Percentiles rank a stretch among this genome's conserved stretches.
phyloP scores from a whole-genome alignment of 176 grass and related monocot genomes.

The Puya raimondii region DNA sequence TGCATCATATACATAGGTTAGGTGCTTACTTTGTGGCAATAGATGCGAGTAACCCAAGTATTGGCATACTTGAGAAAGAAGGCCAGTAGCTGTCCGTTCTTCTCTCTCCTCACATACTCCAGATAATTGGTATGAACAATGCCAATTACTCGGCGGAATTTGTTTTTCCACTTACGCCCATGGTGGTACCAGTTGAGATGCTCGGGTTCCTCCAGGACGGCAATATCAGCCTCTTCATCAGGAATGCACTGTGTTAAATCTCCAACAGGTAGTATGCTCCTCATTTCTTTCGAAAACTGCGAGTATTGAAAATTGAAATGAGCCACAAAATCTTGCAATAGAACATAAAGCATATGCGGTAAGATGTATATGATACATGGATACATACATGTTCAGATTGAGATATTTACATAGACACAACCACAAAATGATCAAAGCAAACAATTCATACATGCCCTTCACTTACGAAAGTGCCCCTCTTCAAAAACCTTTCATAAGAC shows the following conservation, averaged over 20 bases:
- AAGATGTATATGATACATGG: too few species aligned
- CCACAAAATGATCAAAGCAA: too few species aligned
- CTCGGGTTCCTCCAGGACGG: slow-evolving; percentile 90
- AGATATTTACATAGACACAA: too few species aligned
- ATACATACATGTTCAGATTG: too few species aligned
- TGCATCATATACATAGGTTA: neutral
- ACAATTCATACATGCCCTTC: too few species aligned
- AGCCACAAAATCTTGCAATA: neutral
- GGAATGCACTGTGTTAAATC: slow-evolving; percentile 82
- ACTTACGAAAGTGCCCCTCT: too few species aligned
- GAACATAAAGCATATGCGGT: neutral
- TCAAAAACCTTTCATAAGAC: too few species aligned
- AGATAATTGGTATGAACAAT: slow-evolving; percentile 94
- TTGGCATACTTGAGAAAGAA: slow-evolving; percentile 67
- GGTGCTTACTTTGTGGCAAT: slow-evolving; percentile 85
- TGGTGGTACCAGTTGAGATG: slow-evolving; percentile 97
- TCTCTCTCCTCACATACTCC: slow-evolving; percentile 96
- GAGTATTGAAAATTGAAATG: neutral
- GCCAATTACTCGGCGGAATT: slow-evolving; percentile 82
- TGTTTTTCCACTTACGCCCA: slow-evolving; percentile 78
- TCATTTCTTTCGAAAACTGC: slow-evolving; percentile 86
- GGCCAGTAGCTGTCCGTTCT: slow-evolving; percentile 70
- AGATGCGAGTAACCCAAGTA: slow-evolving; percentile 85
- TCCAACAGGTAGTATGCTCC: slow-evolving; percentile 84
- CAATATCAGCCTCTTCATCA: slow-evolving; percentile 78